Conservation (phyloP, 2,329 filamentous ascomycete species). For the Neopestalotiopsis sp. region DNA sequence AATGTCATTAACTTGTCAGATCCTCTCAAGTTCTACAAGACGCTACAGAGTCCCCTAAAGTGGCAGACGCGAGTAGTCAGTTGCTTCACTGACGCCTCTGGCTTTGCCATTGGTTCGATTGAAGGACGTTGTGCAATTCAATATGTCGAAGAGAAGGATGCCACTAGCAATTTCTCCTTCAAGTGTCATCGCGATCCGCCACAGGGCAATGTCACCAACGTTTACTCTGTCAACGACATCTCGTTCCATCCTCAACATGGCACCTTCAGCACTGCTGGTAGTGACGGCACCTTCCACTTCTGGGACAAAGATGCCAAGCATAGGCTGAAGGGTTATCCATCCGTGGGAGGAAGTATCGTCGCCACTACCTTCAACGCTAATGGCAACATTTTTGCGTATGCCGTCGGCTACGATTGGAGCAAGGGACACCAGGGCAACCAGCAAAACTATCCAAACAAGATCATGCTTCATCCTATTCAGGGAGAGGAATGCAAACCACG, state of each 20-base stretch:
- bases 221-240: conserved; percentile 95
- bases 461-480: conserved; percentile 81
- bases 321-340: conserved; percentile 85
- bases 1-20: conserved; percentile 91
- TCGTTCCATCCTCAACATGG: conserved; percentile 96
- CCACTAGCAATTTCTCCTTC: conserved; percentile 95
- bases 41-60: conserved; percentile 92
- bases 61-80: conserved; percentile 97
- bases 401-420: conserved; percentile 96
- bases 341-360: conserved; percentile 84
- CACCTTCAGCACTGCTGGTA: conserved; percentile 97
- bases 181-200: conserved; percentile 93
- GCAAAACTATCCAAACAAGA: conserved; percentile 74
- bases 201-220: conserved; percentile 78
- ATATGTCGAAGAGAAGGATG: conserved; percentile 96
- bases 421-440: conserved; percentile 92
- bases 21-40: conserved; percentile 93
- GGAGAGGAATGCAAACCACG: conserved; percentile 66
- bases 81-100: conserved; percentile 90
- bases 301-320: conserved; percentile 95
- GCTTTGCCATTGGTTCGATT: conserved; percentile 94
- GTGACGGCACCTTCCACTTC: conserved; percentile 95
- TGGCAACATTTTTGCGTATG: conserved; percentile 85
- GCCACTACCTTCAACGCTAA: conserved; percentile 89
- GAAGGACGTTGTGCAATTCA: conserved; percentile 97